A percentile compares a stretch with the other conserved stretches of the same genome.
These are phyloP conservation scores for Coniochaeta hoffmannii DNA, from an alignment of 2,329 filamentous ascomycete species.

Conservation along the genomic window DNA sequence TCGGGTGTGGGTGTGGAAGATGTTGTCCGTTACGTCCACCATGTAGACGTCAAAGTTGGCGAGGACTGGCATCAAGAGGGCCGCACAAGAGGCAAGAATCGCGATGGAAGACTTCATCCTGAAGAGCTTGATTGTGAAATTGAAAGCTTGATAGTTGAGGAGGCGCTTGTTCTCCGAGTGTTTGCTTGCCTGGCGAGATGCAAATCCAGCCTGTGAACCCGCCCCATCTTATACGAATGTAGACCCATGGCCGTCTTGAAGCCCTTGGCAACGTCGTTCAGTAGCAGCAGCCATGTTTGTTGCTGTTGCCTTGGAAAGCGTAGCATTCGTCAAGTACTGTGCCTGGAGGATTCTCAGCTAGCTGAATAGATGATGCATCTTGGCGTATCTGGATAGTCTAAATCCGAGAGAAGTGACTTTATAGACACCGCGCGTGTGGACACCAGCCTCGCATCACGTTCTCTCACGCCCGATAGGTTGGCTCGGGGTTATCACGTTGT, in stretches of 20 bases:
- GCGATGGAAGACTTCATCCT: background rate
- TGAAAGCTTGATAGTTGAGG: too few species aligned
- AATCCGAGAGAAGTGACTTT: background rate
- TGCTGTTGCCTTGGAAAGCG: background rate
- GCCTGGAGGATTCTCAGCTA: background rate
- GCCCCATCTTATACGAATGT: too few species aligned
- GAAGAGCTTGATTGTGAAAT: too few species aligned
- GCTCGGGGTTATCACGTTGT: background rate
- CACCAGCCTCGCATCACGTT: background rate
- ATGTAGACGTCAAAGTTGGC: slow-evolving; percentile 1
- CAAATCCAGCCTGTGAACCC: too few species aligned
- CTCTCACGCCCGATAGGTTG: background rate
- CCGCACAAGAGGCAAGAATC: background rate
- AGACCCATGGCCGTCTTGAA: too few species aligned
- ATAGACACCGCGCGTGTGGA: background rate
- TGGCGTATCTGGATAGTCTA: background rate
- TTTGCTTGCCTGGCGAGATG: too few species aligned
- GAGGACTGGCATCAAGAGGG: background rate
- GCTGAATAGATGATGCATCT: background rate
- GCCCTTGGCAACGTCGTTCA: too few species aligned
- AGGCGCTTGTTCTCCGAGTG: too few species aligned
- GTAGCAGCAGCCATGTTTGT: too few species aligned
- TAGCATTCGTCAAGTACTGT: background rate
- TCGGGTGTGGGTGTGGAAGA: background rate
- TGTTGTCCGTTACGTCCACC: background rate